Base-by-base conservation (phyloP, 2,329 filamentous ascomycete species). In the Cylindrodendrum hubeiense region DNA sequence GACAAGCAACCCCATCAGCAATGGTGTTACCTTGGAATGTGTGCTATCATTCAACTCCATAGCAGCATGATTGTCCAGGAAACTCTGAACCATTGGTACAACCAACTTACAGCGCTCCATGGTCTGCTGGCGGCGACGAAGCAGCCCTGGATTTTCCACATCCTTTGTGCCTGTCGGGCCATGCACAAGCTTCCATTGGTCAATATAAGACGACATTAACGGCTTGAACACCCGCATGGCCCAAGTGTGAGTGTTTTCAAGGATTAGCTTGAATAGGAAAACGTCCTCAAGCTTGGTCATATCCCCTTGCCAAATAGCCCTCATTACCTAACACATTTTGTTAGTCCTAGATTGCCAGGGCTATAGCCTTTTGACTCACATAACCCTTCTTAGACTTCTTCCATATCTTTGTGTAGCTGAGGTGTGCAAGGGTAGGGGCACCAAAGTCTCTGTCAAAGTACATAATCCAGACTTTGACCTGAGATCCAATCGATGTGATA, bases 171-270 rank as follows among this genome's bases (percentile, higher is more conserved):
- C n/a, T 4, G 15, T 2, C 8, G 21, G 17, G 19, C 10, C 30
- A 30, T 68, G 52, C 3, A 39, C 37, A n/a, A n/a, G n/a, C 8
- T n/a, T 65, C 68, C 71, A 68, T 28, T 65, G 60, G 1, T 70
- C 44, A 39, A 73, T 68, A 19, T 70, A 72, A 1, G 58, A 63
- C 6, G 71, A 54, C 1, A 72, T 63, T 10, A 46, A 33, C 1
- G 71, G 68, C 19, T 67, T 65, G 21, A 72, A 69, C 5, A 60
- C 58, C 9, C 69, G 60, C 51, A 67, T 66, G 2, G 69, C 71
- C 71, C 71, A 73, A 0, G 67, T 69, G 37, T 74, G 59, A 5
- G 60, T 55, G 19, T 73, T 74, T n/a, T 72, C 71, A n/a, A 74
- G 50, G 6, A 74, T 65, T 10, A 67, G 46, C 15, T 61, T 28